phyloP scores from a whole-genome alignment of 768 basidiomycete genomes.

The Pulveroboletus sp. region DNA sequence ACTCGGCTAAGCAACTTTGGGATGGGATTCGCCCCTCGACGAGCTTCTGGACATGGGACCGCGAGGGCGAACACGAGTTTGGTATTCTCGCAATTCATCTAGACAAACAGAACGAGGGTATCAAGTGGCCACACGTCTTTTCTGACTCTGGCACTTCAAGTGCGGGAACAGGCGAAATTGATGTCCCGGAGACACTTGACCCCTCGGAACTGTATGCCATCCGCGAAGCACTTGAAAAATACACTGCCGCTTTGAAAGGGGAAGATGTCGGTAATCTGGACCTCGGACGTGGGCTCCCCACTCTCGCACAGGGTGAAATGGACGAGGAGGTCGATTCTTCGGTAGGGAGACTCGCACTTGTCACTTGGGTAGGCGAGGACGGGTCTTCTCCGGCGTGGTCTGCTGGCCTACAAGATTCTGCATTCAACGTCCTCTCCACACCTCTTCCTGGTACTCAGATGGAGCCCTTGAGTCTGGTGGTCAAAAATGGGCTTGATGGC shows the following conservation, averaged over 20 bases:
- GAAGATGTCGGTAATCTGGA: conserved; percentile 61
- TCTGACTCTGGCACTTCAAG: conserved; percentile 39
- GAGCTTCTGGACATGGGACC: conserved; percentile 94
- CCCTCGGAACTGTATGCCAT: conserved; percentile 77
- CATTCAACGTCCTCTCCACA: conserved; percentile 61
- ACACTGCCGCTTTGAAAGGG: conserved; percentile 58
- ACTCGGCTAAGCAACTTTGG: conserved; percentile 69
- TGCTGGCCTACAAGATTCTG: conserved; percentile 26
- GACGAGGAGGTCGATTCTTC: conserved; percentile 84
- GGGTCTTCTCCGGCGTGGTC: conserved; percentile 45
- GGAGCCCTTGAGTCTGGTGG: conserved; percentile 42
- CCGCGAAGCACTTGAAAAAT: conserved; percentile 80
- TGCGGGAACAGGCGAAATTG: conserved; percentile 42
- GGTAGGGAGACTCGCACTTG: conserved; percentile 57
- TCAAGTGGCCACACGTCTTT: conserved; percentile 87
- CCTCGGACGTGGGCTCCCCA: conserved; percentile 66
- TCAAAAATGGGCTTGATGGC: conserved; percentile 74
- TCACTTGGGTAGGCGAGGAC: conserved; percentile 63
- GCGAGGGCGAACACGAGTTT: conserved; percentile 60
- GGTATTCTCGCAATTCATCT: conserved; percentile 79
- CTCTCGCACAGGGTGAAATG: conserved; percentile 81
- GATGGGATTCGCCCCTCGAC: conserved; percentile 67
- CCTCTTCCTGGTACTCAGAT: conserved; percentile 53
- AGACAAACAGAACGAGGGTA: conserved; percentile 79
- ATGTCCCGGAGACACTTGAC: conserved; percentile 86